phyloP scores from a whole-genome alignment of 495 filamentous ascomycete species.

The Amniculicola lignicola region DNA sequence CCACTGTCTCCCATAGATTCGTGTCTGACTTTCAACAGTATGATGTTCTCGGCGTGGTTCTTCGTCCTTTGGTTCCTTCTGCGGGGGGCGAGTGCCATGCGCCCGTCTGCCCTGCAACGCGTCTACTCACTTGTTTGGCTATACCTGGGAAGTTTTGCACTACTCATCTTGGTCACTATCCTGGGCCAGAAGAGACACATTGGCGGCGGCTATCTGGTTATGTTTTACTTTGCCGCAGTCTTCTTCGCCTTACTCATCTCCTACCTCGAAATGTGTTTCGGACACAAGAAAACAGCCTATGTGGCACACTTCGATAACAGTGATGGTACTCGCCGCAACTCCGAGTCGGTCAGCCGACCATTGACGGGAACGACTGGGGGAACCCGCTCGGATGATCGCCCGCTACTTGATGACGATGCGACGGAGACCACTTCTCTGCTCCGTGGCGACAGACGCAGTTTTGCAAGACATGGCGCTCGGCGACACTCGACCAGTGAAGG shows the following conservation, averaged over 20 bases:
- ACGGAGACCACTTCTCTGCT: conserved; percentile 82
- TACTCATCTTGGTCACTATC: conserved; percentile 71
- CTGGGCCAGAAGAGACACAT: conserved; percentile 67
- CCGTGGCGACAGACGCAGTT: conserved; percentile 58
- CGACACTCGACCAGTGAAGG: conserved; percentile 32
- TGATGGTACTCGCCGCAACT: conserved; percentile 1
- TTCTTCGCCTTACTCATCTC: conserved; percentile 58
- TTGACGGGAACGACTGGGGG: conserved; percentile 37
- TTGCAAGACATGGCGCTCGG: conserved; percentile 62
- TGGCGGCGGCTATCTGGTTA: conserved; percentile 75
- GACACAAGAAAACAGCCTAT: conserved; percentile 69
- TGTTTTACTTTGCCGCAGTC: conserved; percentile 71
- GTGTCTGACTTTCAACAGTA: conserved; percentile 43
- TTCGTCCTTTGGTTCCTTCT: conserved; percentile 80
- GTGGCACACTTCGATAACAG: conserved; percentile 41
- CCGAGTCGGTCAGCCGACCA: conserved; percentile 27
- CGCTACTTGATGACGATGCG: conserved; percentile 54
- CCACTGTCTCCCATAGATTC: background rate
- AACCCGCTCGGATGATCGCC: conserved; percentile 46
- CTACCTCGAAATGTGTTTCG: conserved; percentile 70
- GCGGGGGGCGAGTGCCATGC: conserved; percentile 71
- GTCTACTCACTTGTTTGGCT: conserved; percentile 81
- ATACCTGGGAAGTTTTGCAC: conserved; percentile 67
- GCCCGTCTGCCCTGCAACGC: conserved; percentile 83
- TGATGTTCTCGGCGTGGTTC: conserved; percentile 81